phyloP scores from a whole-genome alignment of 2,329 filamentous ascomycete species.

The Penicillium sp. region DNA sequence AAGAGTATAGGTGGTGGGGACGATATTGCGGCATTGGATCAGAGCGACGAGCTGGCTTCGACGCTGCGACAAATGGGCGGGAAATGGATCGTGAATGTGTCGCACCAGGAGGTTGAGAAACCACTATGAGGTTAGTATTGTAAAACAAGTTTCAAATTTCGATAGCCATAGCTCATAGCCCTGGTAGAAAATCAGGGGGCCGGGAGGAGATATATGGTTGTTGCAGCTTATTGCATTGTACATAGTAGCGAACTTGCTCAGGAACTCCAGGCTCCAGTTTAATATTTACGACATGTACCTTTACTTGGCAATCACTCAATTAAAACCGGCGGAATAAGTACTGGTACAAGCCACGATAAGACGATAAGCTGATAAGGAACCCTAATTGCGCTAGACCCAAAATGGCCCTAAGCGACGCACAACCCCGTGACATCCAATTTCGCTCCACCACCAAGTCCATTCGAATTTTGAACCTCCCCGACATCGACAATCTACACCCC shows the following conservation, averaged over 20 bases:
- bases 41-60: constrained; percentile 62
- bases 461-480: constrained; percentile 42
- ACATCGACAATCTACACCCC: constrained; percentile 40
- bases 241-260: constrained; percentile 1
- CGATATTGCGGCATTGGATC: constrained; percentile 72
- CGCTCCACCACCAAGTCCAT: constrained; percentile 40
- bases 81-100: constrained; percentile 55
- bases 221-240: constrained; percentile 2
- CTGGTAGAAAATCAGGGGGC: neutral
- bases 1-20: constrained; percentile 88
- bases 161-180: neutral
- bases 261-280: neutral
- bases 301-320: neutral
- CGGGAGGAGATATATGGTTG: neutral
- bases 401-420: constrained; percentile 45
- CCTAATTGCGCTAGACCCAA: constrained; percentile 40
- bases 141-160: constrained; percentile 3
- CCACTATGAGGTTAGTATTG: constrained; percentile 7
- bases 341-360: constrained; percentile 15
- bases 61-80: constrained; percentile 73
- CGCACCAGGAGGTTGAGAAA: constrained; percentile 17
- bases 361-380: constrained; percentile 28
- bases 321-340: neutral
- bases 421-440: constrained; percentile 41
- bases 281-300: constrained; percentile 2